Evolutionary conservation across 495 filamentous ascomycete species (phyloP).

Genomic region (Hypoxylon subgilvum): DNA sequence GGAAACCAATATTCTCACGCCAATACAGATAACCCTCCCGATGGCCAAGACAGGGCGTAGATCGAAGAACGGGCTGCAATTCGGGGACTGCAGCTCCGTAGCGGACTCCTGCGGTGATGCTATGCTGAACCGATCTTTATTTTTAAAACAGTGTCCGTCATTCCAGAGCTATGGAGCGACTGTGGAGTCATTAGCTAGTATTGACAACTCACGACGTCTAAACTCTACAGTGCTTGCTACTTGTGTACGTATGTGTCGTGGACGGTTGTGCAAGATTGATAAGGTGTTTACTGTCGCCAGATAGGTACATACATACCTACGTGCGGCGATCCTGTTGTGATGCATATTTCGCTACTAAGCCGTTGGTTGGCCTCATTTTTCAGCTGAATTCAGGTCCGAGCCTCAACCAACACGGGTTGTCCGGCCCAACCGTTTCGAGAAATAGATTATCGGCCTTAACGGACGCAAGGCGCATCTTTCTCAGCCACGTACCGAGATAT

Average conservation of each 20-base stretch:
- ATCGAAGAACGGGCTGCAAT: no score
- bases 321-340: slow-evolving; percentile 13
- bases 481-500: not conserved
- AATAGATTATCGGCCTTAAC: not conserved
- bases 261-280: slow-evolving; percentile 14
- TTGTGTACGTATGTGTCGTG: slow-evolving; percentile 10
- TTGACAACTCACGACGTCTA: no score
- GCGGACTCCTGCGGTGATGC: no score
- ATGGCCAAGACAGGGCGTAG: no score
- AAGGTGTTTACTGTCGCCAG: slow-evolving; percentile 10
- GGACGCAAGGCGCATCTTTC: not conserved
- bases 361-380: slow-evolving; percentile 31
- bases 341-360: not conserved
- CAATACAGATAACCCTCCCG: no score
- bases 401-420: not conserved
- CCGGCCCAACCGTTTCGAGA: not conserved
- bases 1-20: no score
- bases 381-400: slow-evolving; percentile 14
- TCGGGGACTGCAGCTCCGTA: no score
- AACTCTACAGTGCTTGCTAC: not conserved
- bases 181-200: no score
- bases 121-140: no score
- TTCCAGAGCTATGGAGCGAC: no score
- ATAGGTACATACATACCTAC: not conserved
- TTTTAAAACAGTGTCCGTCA: no score